Conservation (phyloP, 805 yeast genomes). For the Metschnikowia shivogae region DNA sequence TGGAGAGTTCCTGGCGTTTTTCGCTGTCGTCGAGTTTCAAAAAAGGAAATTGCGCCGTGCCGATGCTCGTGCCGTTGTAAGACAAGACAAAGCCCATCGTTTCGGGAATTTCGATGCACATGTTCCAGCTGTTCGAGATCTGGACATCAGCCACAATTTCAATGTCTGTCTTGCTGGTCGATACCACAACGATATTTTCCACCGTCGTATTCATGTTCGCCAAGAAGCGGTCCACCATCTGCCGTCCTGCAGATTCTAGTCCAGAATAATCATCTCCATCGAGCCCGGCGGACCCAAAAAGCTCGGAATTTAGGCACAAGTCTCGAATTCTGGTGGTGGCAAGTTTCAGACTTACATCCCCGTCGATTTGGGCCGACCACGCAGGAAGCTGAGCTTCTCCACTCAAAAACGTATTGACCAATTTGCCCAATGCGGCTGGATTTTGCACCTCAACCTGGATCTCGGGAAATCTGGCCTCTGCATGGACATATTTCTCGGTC, state of each 20-base stretch:
- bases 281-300: too few species aligned
- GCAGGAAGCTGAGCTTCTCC: neutral
- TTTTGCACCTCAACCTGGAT: neutral
- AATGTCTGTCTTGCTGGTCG: conserved; percentile 22
- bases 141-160: conserved; percentile 27
- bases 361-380: neutral
- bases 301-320: neutral
- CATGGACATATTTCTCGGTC: neutral
- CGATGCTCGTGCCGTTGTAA: conserved; percentile 34
- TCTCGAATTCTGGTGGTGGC: neutral
- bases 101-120: conserved; percentile 23
- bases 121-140: conserved; percentile 30
- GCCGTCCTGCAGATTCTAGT: neutral
- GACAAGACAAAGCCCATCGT: conserved; percentile 23
- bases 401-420: neutral
- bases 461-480: neutral
- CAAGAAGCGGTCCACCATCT: neutral
- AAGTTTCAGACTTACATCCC: neutral
- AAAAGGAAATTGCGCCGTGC: conserved; percentile 22
- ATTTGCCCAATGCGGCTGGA: neutral
- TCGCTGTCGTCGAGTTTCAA: conserved; percentile 18
- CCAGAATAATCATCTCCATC: too few species aligned
- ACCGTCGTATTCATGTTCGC: conserved; percentile 1
- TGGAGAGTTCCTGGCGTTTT: conserved; percentile 17
- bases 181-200: conserved; percentile 21